These are phyloP conservation scores for Fusarium irregulare DNA, from an alignment of 2,329 filamentous ascomycete species.

Conservation along the genomic window DNA sequence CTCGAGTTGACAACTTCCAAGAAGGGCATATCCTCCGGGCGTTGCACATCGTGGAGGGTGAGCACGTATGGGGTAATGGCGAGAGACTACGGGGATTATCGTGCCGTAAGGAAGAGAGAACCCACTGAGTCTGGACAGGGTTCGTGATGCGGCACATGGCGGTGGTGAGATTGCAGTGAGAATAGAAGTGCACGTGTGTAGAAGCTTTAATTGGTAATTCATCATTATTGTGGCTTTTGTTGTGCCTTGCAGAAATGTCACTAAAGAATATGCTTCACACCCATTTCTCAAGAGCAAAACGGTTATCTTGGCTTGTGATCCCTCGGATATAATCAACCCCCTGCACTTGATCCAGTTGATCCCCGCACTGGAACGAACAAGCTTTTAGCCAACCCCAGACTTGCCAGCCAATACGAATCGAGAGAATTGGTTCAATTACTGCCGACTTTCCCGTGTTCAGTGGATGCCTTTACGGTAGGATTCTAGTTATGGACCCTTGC, in stretches of 20 bases:
- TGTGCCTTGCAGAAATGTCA: conserved; percentile 21
- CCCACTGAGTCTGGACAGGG: conserved; percentile 1
- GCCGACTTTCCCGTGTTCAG: conserved; percentile 20
- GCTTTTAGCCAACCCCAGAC: conserved; percentile 23
- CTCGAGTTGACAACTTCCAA: conserved; percentile 24
- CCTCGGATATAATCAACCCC: conserved; percentile 34
- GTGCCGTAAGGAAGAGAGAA: not conserved
- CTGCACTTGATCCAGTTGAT: not conserved
- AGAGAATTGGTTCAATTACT: conserved; percentile 2
- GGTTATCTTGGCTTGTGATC: conserved; percentile 35
- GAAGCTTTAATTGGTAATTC: not conserved
- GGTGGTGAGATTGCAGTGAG: not conserved
- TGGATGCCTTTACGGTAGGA: conserved; percentile 11
- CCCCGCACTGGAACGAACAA: conserved; percentile 34
- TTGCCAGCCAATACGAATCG: not conserved
- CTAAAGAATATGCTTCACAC: not conserved
- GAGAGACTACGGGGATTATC: not conserved
- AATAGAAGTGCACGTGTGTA: conserved; percentile 4
- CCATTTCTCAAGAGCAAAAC: not conserved
- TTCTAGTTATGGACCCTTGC: conserved; percentile 1
- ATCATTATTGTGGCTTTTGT: conserved; percentile 8
- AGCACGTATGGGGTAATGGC: conserved; percentile 9
- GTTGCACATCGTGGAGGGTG: conserved; percentile 31
- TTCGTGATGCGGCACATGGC: not conserved
- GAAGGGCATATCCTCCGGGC: conserved; percentile 34